Evolutionary conservation across 2,329 filamentous ascomycete genomes (phyloP).

Genomic region (Hypoxylon sp.): DNA sequence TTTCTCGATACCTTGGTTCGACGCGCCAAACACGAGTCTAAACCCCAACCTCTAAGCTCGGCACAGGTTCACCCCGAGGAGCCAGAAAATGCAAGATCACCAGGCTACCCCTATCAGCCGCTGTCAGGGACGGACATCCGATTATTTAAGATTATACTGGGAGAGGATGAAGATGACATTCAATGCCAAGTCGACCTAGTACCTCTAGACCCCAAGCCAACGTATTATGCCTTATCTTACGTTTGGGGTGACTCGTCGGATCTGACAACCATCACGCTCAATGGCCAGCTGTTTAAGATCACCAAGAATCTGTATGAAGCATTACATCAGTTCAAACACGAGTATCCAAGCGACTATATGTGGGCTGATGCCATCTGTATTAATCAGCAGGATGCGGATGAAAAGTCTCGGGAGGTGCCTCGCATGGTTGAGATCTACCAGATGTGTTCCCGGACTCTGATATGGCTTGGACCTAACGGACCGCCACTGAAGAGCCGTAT

Average conservation of each 20-base stretch:
- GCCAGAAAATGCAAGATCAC: background rate
- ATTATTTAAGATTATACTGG: constrained; percentile 10
- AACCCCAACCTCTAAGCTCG: background rate
- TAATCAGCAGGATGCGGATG: background rate
- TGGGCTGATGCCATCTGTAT: constrained; percentile 4
- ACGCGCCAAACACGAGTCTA: background rate
- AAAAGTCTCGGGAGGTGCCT: background rate
- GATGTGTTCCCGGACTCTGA: background rate
- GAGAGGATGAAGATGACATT: background rate
- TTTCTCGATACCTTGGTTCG: background rate
- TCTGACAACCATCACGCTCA: constrained; percentile 13
- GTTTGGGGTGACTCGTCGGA: constrained; percentile 20
- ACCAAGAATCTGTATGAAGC: constrained; percentile 20
- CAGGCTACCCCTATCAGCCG: constrained; percentile 14
- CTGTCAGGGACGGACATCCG: constrained; percentile 6
- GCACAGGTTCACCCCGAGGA: background rate
- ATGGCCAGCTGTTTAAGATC: constrained; percentile 17
- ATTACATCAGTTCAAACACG: constrained; percentile 8
- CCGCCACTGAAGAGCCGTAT: background rate
- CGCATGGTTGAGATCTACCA: background rate
- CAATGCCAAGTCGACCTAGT: constrained; percentile 9
- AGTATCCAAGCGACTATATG: background rate
- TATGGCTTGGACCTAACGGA: background rate
- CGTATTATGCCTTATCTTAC: constrained; percentile 23
- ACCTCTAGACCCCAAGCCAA: background rate